Evolutionary conservation across 768 basidiomycete species (phyloP), one percentile per base, ranked within the genome.

Genomic region (Omphalotus guepiniiformis): DNA sequence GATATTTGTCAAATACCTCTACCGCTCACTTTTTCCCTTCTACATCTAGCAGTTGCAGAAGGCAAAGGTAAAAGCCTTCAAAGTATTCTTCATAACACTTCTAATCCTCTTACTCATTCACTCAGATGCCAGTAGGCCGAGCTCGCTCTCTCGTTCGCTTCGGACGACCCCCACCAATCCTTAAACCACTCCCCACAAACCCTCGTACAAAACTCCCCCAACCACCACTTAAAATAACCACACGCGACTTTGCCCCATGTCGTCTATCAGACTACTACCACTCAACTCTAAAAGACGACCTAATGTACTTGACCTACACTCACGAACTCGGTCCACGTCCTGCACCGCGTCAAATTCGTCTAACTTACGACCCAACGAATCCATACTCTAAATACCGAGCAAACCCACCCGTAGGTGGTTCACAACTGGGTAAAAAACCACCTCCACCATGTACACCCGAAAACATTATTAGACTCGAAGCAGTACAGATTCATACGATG

Each of bases 291-390:
- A 80, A 81, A 18, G 87, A 93, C 65, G 79, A 97, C 69, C 73
- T 93, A 56, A 82, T 98, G 78, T 99, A 99, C 76, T 85, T 97
- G 78, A 87, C 86, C 44, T 96, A 97, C 72, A 71, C 78, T 41
- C 95, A 97, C 66, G 75, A 83, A 56, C 66, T 35, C 35, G 71
- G 64, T n/a, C 66, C 75, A 4, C 76, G 73, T 38, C 75, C 77
- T 11, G 67, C 74, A 9, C 73, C 73, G 7, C 78, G 81, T 50
- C 65, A 73, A 42, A 82, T 83, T 50, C 80, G 82, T 42, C 79
- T 82, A 52, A 79, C 70, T 15, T 88, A 79, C 69, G 84, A 93
- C 71, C 83, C 85, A 4, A 58, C 74, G 26, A 79, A 93, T 61
- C 92, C 93, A 0, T 96, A 93, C 72, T 74, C 84, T 28, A 83